Base-by-base conservation (phyloP, 495 filamentous ascomycete genomes). In the Tuber calosporum region DNA sequence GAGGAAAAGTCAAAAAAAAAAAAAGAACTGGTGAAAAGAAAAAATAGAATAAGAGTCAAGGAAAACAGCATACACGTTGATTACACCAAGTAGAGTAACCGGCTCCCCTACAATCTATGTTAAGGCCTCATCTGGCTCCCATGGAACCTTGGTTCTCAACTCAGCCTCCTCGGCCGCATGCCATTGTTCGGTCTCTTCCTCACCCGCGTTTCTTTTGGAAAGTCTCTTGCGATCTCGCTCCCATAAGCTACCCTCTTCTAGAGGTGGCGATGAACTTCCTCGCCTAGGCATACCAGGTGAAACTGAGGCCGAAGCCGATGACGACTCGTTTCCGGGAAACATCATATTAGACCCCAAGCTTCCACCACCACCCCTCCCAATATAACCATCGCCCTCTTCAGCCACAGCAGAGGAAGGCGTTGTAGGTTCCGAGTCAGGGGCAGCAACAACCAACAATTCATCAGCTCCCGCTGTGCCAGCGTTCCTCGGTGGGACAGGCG, bases 361-460 rank as follows among this genome's bases (percentile, higher is more conserved):
- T 4, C 71, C 76, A 42, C 70, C 69, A 38, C 67, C 53, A 38
- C 70, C 26, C 39, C 68, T 77, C 38, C 70, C 70, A 7, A 73
- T 22, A 67, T 78, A 78, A 69, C 77, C 68, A 40, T 71, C 66
- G 19, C 71, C 76, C 48, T 78, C 76, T n/a, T 71, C 70, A 26
- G 72, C 74, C 15, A 68, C 58, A 37, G 76, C 77, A 68, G 70
- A 71, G 13, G 75, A 77, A 45, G 88, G 88, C 11, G 87, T 87
- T 26, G 86, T 85, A 8, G 88, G 88, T 79, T 89, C 86, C 9
- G 87, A 89, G 69, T 83, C 83, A 37, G 88, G 88, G 4, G 88
- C 88, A 45, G 85, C 86, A 11, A 90, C 88, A 37, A 90, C 86
- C 4, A 90, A 77, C 66, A 90, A 77, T 37, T 84, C 85, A 66